Percentiles rank a stretch among this genome's conserved stretches.
Conservation (phyloP, 2,329 filamentous ascomycete genomes). For the Plectosphaerella cucumerina region DNA sequence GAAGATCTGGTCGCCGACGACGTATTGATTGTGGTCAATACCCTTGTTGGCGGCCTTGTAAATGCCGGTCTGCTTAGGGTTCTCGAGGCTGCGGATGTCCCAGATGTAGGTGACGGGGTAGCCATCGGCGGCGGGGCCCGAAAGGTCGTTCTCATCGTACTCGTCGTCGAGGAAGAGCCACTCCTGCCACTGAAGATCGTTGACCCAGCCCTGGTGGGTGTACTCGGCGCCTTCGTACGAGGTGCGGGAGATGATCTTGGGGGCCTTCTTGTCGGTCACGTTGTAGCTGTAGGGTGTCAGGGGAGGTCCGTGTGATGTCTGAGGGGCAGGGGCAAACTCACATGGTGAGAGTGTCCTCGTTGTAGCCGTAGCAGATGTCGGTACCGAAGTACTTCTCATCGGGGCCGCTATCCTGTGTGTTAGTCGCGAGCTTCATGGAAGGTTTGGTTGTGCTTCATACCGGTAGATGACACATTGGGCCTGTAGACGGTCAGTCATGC, state of each 20-base stretch:
- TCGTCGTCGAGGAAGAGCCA: slow-evolving; percentile 44
- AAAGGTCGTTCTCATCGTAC: slow-evolving; percentile 38
- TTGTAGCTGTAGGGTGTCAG: slow-evolving; percentile 30
- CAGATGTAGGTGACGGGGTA: slow-evolving; percentile 46
- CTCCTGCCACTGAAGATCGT: slow-evolving; percentile 34
- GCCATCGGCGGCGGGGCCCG: slow-evolving; percentile 32
- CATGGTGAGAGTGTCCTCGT: slow-evolving; percentile 46
- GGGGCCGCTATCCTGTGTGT: too few species aligned
- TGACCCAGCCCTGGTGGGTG: slow-evolving; percentile 53
- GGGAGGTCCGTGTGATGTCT: background rate
- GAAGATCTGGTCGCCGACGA: slow-evolving; percentile 33
- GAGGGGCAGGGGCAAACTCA: slow-evolving; percentile 5
- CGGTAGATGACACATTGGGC: slow-evolving; percentile 51
- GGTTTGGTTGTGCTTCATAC: too few species aligned
- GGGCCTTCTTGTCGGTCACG: slow-evolving; percentile 42
- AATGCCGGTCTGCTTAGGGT: slow-evolving; percentile 35
- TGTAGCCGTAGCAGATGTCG: slow-evolving; percentile 52
- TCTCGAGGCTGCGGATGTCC: slow-evolving; percentile 37
- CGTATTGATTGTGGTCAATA: slow-evolving; percentile 43
- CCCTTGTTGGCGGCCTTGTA: slow-evolving; percentile 29
- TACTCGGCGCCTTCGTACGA: slow-evolving; percentile 53
- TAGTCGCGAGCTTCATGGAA: too few species aligned
- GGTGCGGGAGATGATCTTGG: slow-evolving; percentile 45
- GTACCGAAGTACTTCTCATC: slow-evolving; percentile 37
- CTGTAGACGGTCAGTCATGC: slow-evolving; percentile 18